phyloP scores from a whole-genome alignment of 1,284 basidiomycete species.

The Sporisorium scitamineum region DNA sequence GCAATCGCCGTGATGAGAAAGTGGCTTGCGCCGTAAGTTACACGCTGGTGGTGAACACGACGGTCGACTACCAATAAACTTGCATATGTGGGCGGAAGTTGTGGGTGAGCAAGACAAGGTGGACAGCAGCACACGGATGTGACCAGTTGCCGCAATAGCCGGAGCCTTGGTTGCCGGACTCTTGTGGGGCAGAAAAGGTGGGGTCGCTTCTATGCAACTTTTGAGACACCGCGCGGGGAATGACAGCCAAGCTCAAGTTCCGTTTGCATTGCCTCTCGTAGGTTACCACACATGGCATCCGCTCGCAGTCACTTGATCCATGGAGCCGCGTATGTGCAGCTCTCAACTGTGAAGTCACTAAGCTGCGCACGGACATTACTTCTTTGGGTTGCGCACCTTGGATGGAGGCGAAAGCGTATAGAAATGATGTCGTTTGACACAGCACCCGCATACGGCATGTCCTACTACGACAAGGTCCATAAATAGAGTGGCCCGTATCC shows the following conservation, averaged over 20 bases:
- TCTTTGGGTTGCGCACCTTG: neutral
- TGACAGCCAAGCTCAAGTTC: neutral
- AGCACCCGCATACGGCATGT: neutral
- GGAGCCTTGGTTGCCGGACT: no score
- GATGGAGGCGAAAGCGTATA: no score
- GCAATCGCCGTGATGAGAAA: neutral
- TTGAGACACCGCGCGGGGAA: neutral
- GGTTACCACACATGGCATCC: neutral
- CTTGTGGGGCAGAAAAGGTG: no score
- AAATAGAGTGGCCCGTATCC: neutral
- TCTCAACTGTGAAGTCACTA: no score
- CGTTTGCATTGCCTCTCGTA: neutral
- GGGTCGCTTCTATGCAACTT: constrained; percentile 3
- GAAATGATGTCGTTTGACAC: constrained; percentile 6
- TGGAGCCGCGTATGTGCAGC: neutral
- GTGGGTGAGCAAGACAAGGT: neutral
- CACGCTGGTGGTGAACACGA: neutral
- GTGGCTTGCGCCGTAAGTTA: neutral
- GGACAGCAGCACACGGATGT: neutral
- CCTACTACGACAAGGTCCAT: neutral
- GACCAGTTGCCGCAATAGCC: neutral
- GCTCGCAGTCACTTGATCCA: neutral
- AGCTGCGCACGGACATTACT: neutral
- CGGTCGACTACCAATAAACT: neutral
- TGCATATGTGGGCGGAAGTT: neutral